Evolutionary conservation across 768 basidiomycete genomes (phyloP).

Genomic region (Pulveroboletus sp.): DNA sequence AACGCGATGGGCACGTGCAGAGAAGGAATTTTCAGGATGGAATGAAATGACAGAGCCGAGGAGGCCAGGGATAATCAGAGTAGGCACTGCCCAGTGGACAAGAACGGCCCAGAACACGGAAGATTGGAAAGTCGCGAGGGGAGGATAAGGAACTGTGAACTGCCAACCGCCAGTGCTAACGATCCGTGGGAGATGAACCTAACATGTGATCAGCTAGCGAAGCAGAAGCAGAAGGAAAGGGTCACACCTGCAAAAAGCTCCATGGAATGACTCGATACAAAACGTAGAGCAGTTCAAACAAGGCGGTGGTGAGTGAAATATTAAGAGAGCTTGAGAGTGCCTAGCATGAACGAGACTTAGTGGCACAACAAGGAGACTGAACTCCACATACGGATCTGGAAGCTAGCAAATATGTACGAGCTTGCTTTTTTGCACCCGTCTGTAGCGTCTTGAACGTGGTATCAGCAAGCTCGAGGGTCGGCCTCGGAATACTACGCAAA

Average conservation of each 20-base stretch:
- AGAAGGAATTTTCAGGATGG: conserved; percentile 36
- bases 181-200: conserved; percentile 17
- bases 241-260: conserved; percentile 39
- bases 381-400: conserved; percentile 26
- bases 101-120: conserved; percentile 50
- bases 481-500: conserved; percentile 18
- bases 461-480: conserved; percentile 19
- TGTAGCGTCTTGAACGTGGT: conserved; percentile 21
- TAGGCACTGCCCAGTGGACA: conserved; percentile 59
- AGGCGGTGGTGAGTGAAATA: conserved; percentile 51
- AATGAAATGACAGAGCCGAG: conserved; percentile 62
- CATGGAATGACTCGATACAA: conserved; percentile 52
- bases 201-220: conserved; percentile 2
- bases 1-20: conserved; percentile 19
- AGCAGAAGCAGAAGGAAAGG: not conserved
- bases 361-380: not conserved
- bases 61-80: conserved; percentile 53
- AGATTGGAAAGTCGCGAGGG: conserved; percentile 40
- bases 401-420: conserved; percentile 16
- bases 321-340: conserved; percentile 63
- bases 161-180: conserved; percentile 7
- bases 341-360: conserved; percentile 26
- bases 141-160: conserved; percentile 44
- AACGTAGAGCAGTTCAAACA: conserved; percentile 52
- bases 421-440: conserved; percentile 15